Base-by-base conservation (phyloP, 805 yeast genomes). In the Yarrowia bubula region DNA sequence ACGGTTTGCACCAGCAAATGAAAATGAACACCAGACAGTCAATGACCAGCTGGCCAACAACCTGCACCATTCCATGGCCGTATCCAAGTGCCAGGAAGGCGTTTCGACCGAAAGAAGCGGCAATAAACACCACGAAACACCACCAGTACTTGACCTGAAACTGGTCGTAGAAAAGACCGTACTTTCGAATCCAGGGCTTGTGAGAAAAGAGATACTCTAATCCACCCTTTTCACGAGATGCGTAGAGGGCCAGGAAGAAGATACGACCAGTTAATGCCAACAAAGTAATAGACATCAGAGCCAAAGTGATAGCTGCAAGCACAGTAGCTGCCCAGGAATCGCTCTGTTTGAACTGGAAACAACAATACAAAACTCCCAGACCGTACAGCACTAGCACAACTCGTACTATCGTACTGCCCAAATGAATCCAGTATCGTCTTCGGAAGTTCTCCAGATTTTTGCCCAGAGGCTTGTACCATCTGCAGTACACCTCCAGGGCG, bases 91-190 rank as follows among this genome's bases (percentile, higher is more conserved):
- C 76, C 60, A 74, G 67, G 48, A 75, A 72, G 17, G 77, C 76
- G 57, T 72, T 73, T 39, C 75, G 67, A 17, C 69, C 71, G 65
- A 74, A 69, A 8, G 73, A 66, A 1, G 71, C 72, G 11, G 57
- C 44, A 18, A 72, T 39, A 9, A 68, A 47, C 8, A 70, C 66
- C 7, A 75, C 67, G 55, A 75, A 74, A 46, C 71, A 70, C 76
- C 76, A 75, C 77, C 77, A 75, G 65, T 67, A 72, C 44, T 67
- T 61, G 39, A 72, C 69, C 58, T 70, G 68, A 66, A 71, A 75
- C 66, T 73, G 74, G 64, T 74, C 74, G 65, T 75, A 74, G 51
- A 75, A 71, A 14, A 75, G 71, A 5, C 77, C 77, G 60, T 73
- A 75, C 51, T 68, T 68, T 3, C 69, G 65, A 35, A 72, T 66